phyloP scores from a whole-genome alignment of 345 rosid genomes.

The Cochlearia excelsa region DNA sequence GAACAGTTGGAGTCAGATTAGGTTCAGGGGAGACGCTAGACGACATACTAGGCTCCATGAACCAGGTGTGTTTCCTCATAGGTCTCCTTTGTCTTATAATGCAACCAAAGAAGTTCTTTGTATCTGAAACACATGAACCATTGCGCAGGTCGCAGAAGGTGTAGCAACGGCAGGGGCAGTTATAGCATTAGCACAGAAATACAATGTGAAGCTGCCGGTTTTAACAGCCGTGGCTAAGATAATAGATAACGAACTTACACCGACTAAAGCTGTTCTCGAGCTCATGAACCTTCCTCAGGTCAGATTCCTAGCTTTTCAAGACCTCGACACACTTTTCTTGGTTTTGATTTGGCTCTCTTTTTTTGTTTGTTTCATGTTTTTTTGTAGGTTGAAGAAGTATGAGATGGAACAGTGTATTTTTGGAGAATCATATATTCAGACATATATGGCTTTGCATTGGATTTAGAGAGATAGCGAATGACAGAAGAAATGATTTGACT shows the following conservation, averaged over 20 bases:
- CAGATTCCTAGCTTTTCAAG: slow-evolving; percentile 12
- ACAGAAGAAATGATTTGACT: slow-evolving; percentile 9
- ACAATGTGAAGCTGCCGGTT: slow-evolving; percentile 86
- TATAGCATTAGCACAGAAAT: slow-evolving; percentile 91
- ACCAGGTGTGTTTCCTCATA: slow-evolving; percentile 55
- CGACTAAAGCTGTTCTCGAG: slow-evolving; percentile 77
- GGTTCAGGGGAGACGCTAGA: slow-evolving; percentile 92
- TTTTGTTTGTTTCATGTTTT: slow-evolving; percentile 9
- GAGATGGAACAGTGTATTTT: slow-evolving; percentile 28
- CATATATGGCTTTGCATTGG: slow-evolving; percentile 24
- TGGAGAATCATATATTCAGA: slow-evolving; percentile 15
- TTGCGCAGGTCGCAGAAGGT: slow-evolving; percentile 80
- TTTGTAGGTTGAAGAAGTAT: slow-evolving; percentile 71
- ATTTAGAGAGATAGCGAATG: slow-evolving; percentile 24
- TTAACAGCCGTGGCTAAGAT: slow-evolving; percentile 93
- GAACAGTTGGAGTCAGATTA: slow-evolving; percentile 83
- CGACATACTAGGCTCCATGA: slow-evolving; percentile 75
- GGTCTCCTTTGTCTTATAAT: not conserved
- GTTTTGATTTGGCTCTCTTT: not conserved
- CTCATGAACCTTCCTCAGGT: slow-evolving; percentile 88
- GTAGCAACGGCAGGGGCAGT: slow-evolving; percentile 95
- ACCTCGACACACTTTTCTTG: not conserved
- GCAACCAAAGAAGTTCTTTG: slow-evolving; percentile 14
- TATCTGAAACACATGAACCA: not conserved
- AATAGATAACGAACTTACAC: slow-evolving; percentile 80